phyloP scores from a whole-genome alignment of 208 protist genomes.

The Sergeia podlipaevii region DNA sequence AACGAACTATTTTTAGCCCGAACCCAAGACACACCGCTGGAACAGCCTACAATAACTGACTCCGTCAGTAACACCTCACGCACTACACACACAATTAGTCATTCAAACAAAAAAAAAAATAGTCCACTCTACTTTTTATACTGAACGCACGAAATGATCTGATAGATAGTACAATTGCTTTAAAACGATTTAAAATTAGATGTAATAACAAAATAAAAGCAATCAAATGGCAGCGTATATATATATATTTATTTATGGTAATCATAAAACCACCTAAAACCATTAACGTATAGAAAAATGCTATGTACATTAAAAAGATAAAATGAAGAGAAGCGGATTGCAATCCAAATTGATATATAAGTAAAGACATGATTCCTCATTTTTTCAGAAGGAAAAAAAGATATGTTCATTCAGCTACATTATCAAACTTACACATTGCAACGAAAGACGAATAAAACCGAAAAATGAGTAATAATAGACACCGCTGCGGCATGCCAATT shows the following conservation, averaged over 20 bases:
- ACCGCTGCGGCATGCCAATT: too few species aligned
- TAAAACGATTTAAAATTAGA: conserved; percentile 12
- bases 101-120: conserved; percentile 13
- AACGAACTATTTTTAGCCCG: too few species aligned
- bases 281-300: conserved; percentile 17
- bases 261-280: conserved; percentile 7
- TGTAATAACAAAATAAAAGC: conserved; percentile 14
- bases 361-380: too few species aligned
- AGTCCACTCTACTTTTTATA: background rate
- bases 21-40: too few species aligned
- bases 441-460: too few species aligned
- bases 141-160: conserved; percentile 3
- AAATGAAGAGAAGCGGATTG: too few species aligned
- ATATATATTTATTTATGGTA: conserved; percentile 3
- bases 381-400: too few species aligned
- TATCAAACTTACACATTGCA: too few species aligned
- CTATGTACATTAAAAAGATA: conserved; percentile 2
- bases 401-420: too few species aligned
- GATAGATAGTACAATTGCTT: conserved; percentile 3
- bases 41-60: background rate
- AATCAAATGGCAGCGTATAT: conserved; percentile 6
- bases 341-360: too few species aligned
- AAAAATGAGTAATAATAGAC: too few species aligned
- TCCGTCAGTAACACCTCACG: background rate
- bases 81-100: conserved; percentile 7